Base-by-base conservation (phyloP, 2,329 filamentous ascomycete genomes). In the Hyphodiscus sp. region DNA sequence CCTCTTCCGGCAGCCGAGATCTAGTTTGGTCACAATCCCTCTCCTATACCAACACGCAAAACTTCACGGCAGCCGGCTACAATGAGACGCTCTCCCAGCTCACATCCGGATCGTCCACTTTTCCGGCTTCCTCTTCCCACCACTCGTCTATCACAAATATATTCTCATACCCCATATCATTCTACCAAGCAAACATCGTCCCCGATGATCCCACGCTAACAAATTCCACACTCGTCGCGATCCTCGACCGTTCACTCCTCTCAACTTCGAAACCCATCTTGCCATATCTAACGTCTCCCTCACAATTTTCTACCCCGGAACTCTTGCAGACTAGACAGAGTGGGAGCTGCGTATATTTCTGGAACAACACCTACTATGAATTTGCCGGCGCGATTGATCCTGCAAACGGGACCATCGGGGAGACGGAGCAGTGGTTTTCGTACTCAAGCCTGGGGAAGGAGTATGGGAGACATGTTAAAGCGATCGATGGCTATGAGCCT, bases 321-420 rank as follows among this genome's bases (percentile, higher is more conserved):
- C 13, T 53, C 1, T 45, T 60, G 7, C 20, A 50, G 2, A 61
- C 59, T 3, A 49, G 58, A 41, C 29, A 33, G 29, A 33, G 13
- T 33, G 61, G 60, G 18, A 60, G 52, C 45, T 56, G 55, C 43
- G 45, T 55, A 8, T 62, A 63, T 29, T 58, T 45, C 46, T 63
- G 61, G 61, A 63, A 63, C 23, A 52, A 63, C 16, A 62, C 61
- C 1, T 60, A 59, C 23, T 61, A 62, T 38, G 49, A 63, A 43
- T 58, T 53, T 47, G 57, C 61, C 23, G 59, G 59, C 2, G 58
- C 54, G 1, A 63, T 62, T 26, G 59, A 61, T 58, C 61, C 59
- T 0, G 58, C 58, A 0, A 49, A 44, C 5, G 57, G 55, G 2
- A 55, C 57, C 1, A 33, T 53, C 3, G 59, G 58, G 5, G 47